Evolutionary conservation across 768 basidiomycete genomes (phyloP), one percentile per base, ranked within the genome.

Genomic region (Leucocoprinus birnbaumii): DNA sequence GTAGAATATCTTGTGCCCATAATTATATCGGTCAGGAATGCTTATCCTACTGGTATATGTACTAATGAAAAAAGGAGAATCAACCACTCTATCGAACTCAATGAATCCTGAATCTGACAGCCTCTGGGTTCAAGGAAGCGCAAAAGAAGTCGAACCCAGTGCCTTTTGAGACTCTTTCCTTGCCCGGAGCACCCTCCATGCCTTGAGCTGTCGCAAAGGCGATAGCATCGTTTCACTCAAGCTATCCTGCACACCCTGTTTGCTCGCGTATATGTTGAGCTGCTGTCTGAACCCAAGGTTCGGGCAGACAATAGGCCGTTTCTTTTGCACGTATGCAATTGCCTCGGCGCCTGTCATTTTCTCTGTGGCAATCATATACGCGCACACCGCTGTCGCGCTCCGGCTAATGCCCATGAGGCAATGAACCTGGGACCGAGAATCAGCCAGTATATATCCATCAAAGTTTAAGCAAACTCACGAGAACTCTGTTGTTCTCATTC

Each of bases 351-450:
- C 74, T 3, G 66, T 65, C 81, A 87, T 84, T 16, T 73, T 69
- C 24, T 72, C 77, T 9, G 79, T 76, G 16, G 79, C 77, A 18
- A 85, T 68, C 41, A 87, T 71, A 68, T 89, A 91, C 51, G 87
- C 90, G 58, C 85, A 84, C 3, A 91, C 83, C 24, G 90, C 79
- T 3, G 87, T 89, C 0, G 89, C 79, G 41, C 86, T 88, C 21
- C 90, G 79, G 61, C 86, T 88, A 55, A 90, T 78, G 40, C 90
- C 90, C 68, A 84, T 82, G 38, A 83, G 68, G 65, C 90, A 91
- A 66, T 92, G 90, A 11, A 91, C 86, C 87, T 90, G 50, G 60
- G 5, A 31, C 26, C 51, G 13, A 19, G 19, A 35, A 35, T 51
- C 21, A 26, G 26, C 5, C 13, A 48, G 31, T 24, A 14, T 27